A percentile compares a stretch with the other conserved stretches of the same genome.
Conservation (phyloP, 2,329 filamentous ascomycete species). For the Colletotrichum falcatum region DNA sequence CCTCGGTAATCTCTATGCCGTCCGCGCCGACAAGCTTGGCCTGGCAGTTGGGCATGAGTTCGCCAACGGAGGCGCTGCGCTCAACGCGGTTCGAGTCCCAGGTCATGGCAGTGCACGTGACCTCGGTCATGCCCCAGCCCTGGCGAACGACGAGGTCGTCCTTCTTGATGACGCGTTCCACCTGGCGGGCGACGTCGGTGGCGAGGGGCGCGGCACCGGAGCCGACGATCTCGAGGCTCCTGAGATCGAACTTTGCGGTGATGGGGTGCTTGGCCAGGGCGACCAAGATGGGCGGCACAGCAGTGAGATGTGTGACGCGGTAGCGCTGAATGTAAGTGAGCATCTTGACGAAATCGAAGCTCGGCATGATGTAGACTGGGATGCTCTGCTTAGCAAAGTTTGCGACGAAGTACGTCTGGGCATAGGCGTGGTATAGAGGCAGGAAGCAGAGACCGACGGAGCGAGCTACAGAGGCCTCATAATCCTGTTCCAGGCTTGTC, state of each 20-base stretch:
- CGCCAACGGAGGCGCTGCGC: constrained; percentile 67
- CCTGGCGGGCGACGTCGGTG: constrained; percentile 67
- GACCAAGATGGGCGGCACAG: constrained; percentile 83
- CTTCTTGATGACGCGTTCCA: constrained; percentile 59
- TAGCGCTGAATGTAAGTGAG: constrained; percentile 75
- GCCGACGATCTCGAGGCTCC: constrained; percentile 68
- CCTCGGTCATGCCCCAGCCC: constrained; percentile 91
- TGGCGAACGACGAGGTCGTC: constrained; percentile 62
- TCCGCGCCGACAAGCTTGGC: constrained; percentile 73
- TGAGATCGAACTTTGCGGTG: constrained; percentile 75
- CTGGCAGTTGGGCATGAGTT: constrained; percentile 76
- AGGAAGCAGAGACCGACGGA: constrained; percentile 72
- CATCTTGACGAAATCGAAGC: constrained; percentile 81
- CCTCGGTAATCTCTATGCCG: constrained; percentile 62
- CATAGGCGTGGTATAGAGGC: constrained; percentile 81
- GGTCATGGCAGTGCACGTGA: constrained; percentile 76
- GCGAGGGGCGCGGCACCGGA: constrained; percentile 78
- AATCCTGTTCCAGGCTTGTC: constrained; percentile 59
- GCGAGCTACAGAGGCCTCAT: constrained; percentile 54
- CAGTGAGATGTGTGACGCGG: constrained; percentile 73
- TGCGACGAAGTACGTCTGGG: constrained; percentile 77
- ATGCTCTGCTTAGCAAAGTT: constrained; percentile 66
- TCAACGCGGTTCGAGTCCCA: constrained; percentile 67
- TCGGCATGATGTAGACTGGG: constrained; percentile 82
- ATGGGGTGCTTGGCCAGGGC: constrained; percentile 78